A percentile compares a stretch with the other conserved stretches of the same genome.
phyloP scores from a whole-genome alignment of 352 stramenopile species.

The Phytophthora chlamydospora region DNA sequence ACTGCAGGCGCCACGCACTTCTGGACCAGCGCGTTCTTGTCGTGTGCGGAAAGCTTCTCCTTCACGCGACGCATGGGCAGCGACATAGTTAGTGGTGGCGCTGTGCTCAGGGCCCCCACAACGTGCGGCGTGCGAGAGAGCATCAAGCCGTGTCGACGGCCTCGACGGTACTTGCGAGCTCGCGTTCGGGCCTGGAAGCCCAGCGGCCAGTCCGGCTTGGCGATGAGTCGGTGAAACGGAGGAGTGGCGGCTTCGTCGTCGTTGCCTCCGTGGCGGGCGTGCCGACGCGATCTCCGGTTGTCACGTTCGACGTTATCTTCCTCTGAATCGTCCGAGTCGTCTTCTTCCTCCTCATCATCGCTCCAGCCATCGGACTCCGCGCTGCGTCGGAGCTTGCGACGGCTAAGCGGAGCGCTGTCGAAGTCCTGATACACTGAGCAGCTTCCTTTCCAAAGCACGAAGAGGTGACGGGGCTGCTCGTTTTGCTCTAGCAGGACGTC shows the following conservation, averaged over 20 bases:
- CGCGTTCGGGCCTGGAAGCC: slow-evolving; percentile 59
- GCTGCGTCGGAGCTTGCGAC: slow-evolving; percentile 22
- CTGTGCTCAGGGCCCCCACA: background rate
- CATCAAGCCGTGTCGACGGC: slow-evolving; percentile 54
- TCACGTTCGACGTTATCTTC: background rate
- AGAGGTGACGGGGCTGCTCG: slow-evolving; percentile 52
- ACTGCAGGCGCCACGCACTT: slow-evolving; percentile 58
- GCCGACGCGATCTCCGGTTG: slow-evolving; percentile 6
- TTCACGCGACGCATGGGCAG: slow-evolving; percentile 23
- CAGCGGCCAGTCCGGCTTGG: slow-evolving; percentile 67
- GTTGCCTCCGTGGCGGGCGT: slow-evolving; percentile 8
- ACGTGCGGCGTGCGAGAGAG: slow-evolving; percentile 22
- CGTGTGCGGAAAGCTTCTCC: slow-evolving; percentile 33
- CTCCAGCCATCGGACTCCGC: slow-evolving; percentile 25
- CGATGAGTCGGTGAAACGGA: slow-evolving; percentile 66
- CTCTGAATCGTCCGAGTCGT: slow-evolving; percentile 18
- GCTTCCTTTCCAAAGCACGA: slow-evolving; percentile 71
- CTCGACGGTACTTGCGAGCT: slow-evolving; percentile 52
- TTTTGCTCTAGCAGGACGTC: slow-evolving; percentile 72
- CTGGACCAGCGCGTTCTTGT: slow-evolving; percentile 53
- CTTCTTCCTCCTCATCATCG: slow-evolving; percentile 16
- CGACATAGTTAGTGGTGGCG: slow-evolving; percentile 9
- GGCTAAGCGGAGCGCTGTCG: slow-evolving; percentile 45
- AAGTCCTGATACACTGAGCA: slow-evolving; percentile 76
- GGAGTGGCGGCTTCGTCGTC: slow-evolving; percentile 32